Percentiles rank a stretch among this genome's conserved stretches.
These are phyloP conservation scores for Pythium vanterpoolii DNA, from an alignment of 352 stramenopile genomes.

Conservation along the genomic window DNA sequence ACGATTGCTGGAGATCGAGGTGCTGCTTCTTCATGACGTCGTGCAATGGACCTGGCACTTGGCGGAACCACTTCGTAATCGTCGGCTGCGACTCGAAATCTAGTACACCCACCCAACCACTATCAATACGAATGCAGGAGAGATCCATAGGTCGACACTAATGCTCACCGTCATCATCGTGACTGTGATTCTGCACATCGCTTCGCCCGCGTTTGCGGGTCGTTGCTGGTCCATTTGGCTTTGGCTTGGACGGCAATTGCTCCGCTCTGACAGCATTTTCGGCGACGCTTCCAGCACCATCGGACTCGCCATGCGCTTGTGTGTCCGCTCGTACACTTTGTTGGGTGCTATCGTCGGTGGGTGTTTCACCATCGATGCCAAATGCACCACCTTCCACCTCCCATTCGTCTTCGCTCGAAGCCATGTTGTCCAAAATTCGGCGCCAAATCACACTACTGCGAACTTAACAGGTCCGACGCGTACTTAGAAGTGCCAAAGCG, in stretches of 20 bases:
- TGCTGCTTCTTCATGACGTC: slow-evolving; percentile 76
- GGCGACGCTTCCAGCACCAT: not conserved
- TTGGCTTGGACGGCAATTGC: not conserved
- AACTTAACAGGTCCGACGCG: slow-evolving; percentile 1
- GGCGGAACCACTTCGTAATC: slow-evolving; percentile 75
- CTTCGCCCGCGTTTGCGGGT: slow-evolving; percentile 12
- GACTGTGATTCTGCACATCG: not conserved
- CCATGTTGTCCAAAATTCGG: not conserved
- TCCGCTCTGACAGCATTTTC: not conserved
- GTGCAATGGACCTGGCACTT: slow-evolving; percentile 65
- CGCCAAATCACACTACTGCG: not conserved
- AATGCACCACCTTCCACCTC: not conserved
- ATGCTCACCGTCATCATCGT: slow-evolving; percentile 9
- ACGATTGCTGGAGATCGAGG: slow-evolving; percentile 32
- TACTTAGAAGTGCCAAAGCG: not conserved
- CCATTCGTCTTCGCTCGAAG: slow-evolving; percentile 21
- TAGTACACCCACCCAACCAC: not conserved
- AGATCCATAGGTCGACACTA: not conserved
- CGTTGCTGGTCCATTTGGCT: not conserved
- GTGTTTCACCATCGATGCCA: not conserved
- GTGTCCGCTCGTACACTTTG: not conserved
- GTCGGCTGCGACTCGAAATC: slow-evolving; percentile 26
- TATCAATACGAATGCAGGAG: not conserved
- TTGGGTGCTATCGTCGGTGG: not conserved
- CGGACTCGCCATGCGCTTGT: not conserved